A percentile compares a stretch with the other conserved stretches of the same genome.
Evolutionary conservation across 2,329 filamentous ascomycete species (phyloP).

Genomic region (Neurospora sp.): DNA sequence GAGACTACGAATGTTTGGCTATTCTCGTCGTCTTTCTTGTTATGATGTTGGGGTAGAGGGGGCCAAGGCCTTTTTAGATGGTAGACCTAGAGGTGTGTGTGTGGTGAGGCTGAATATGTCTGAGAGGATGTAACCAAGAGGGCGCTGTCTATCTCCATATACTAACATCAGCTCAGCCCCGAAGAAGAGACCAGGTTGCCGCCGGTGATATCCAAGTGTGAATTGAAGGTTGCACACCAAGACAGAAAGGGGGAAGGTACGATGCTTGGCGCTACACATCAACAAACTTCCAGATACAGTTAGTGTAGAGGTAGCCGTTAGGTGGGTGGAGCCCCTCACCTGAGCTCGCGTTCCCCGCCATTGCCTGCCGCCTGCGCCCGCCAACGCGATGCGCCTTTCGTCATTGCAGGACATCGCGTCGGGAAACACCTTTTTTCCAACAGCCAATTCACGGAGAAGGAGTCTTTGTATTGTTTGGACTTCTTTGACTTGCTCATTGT

Average conservation of each 20-base stretch:
- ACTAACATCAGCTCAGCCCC: too few relatives aligned
- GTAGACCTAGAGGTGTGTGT: background rate
- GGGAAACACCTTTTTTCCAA: background rate
- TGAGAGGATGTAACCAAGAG: background rate
- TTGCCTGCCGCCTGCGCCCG: background rate
- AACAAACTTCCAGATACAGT: background rate
- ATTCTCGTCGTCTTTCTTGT: background rate
- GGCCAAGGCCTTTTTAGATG: background rate
- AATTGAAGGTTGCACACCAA: too few relatives aligned
- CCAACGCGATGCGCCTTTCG: background rate
- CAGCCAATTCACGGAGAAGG: background rate
- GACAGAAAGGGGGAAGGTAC: background rate
- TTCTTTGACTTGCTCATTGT: background rate
- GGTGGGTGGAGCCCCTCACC: background rate
- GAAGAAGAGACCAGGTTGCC: too few relatives aligned
- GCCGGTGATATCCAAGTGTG: too few relatives aligned
- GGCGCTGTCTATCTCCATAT: background rate
- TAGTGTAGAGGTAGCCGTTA: background rate
- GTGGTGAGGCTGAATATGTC: background rate
- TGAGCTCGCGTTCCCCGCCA: conserved; percentile 1
- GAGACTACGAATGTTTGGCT: background rate
- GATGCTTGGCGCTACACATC: background rate
- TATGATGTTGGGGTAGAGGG: background rate
- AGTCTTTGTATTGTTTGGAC: background rate
- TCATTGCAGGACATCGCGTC: background rate